A percentile compares a stretch with the other conserved stretches of the same genome.
Evolutionary conservation across 805 yeast species (phyloP).

Genomic region (Komagataella pastoris): DNA sequence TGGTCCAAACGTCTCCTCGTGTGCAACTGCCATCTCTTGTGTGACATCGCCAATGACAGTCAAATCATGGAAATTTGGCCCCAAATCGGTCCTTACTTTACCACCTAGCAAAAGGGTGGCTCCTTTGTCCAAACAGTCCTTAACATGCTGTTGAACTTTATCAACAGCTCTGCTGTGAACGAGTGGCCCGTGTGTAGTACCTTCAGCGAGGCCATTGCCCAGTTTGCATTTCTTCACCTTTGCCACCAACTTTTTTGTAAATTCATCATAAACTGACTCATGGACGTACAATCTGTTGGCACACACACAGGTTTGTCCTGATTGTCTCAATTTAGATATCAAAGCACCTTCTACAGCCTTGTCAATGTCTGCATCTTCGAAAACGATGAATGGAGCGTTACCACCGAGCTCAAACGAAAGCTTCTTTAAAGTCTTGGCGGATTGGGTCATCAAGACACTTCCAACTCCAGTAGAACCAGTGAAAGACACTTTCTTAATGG

Average conservation of each 20-base stretch:
- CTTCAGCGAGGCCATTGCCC: conserved; percentile 49
- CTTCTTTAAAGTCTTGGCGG: conserved; percentile 52
- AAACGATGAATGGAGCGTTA: conserved; percentile 67
- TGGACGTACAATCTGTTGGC: conserved; percentile 66
- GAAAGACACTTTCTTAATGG: conserved; percentile 56
- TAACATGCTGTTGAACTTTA: conserved; percentile 48
- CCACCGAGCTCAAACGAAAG: conserved; percentile 69
- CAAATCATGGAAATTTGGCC: conserved; percentile 52
- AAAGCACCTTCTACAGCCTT: conserved; percentile 55
- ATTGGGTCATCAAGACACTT: conserved; percentile 47
- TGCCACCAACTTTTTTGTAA: conserved; percentile 32
- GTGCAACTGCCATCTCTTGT: conserved; percentile 37
- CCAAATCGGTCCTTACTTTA: conserved; percentile 33
- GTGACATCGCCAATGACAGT: conserved; percentile 55
- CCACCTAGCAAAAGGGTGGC: conserved; percentile 61
- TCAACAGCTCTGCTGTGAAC: conserved; percentile 49
- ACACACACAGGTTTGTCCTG: conserved; percentile 77
- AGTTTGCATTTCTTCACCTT: conserved; percentile 31
- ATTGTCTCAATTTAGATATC: conserved; percentile 57
- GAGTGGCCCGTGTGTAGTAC: conserved; percentile 66
- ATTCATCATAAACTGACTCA: conserved; percentile 47
- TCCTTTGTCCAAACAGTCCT: conserved; percentile 53
- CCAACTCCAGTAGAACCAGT: conserved; percentile 75
- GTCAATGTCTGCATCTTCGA: conserved; percentile 59
- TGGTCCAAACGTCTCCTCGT: conserved; percentile 80